Evolutionary conservation across 331 rosid genomes (phyloP).

Genomic region (Rosa hybrid): DNA sequence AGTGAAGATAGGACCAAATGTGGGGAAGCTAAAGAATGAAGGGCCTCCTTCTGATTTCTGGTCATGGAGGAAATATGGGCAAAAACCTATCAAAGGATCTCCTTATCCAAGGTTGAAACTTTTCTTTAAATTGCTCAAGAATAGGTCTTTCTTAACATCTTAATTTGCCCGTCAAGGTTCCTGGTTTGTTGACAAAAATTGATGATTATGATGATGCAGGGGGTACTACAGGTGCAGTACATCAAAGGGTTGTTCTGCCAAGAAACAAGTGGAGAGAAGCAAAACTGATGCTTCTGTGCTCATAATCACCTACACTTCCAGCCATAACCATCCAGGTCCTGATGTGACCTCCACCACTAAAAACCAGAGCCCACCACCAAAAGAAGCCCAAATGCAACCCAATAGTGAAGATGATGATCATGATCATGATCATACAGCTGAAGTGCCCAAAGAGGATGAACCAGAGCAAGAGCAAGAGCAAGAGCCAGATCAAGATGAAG

Average conservation of each 20-base stretch:
- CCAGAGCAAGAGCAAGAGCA: neutral
- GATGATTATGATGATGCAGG: constrained; percentile 40
- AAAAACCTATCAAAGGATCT: constrained; percentile 93
- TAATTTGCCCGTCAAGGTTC: neutral
- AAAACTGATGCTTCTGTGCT: constrained; percentile 80
- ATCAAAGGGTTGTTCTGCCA: constrained; percentile 87
- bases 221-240: constrained; percentile 91
- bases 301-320: constrained; percentile 71
- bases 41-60: constrained; percentile 85
- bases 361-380: constrained; percentile 15
- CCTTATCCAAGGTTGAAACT: constrained; percentile 78
- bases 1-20: constrained; percentile 73
- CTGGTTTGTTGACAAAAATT: neutral
- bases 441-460: constrained; percentile 26
- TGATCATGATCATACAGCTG: neutral
- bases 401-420: constrained; percentile 22
- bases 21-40: constrained; percentile 78
- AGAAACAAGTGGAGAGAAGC: constrained; percentile 93
- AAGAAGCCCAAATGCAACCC: constrained; percentile 32
- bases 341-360: constrained; percentile 31
- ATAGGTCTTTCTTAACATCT: neutral
- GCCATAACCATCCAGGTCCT: constrained; percentile 83
- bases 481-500: neutral
- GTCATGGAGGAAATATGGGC: constrained; percentile 99
- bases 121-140: neutral